Percentiles rank a stretch among this genome's conserved stretches.
Conservation (phyloP, 2,329 filamentous ascomycete species). For the Penicillium griseofulvum region DNA sequence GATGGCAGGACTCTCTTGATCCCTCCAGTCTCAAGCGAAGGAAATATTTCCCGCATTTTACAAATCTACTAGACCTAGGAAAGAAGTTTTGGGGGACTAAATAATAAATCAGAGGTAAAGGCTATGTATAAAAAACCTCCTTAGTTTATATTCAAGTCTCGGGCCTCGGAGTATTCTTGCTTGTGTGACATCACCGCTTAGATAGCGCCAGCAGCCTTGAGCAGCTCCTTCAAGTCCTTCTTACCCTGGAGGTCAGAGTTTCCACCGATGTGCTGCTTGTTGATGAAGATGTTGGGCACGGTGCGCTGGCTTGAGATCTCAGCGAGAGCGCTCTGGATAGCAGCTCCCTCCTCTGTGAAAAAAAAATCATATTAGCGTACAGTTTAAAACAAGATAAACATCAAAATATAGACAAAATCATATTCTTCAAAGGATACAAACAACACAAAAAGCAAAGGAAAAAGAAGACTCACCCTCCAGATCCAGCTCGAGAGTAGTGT, state of each 20-base stretch:
- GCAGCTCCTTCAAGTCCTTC: constrained; percentile 61
- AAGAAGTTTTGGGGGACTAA: not conserved
- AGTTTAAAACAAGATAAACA: not conserved
- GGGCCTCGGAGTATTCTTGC: not conserved
- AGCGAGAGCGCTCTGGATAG: constrained; percentile 77
- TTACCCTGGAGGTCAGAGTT: constrained; percentile 82
- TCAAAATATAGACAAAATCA: not conserved
- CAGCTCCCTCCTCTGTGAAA: constrained; percentile 71
- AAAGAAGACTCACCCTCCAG: constrained; percentile 63
- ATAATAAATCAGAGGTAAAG: not conserved
- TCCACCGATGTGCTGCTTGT: constrained; percentile 86
- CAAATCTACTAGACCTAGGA: not conserved
- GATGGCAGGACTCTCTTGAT: not conserved
- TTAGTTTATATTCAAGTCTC: not conserved
- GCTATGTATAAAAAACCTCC: not conserved
- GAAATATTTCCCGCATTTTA: not conserved
- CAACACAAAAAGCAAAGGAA: not conserved
- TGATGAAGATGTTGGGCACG: constrained; percentile 95
- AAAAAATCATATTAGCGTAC: not conserved
- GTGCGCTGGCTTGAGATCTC: constrained; percentile 80
- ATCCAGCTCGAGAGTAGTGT: constrained; percentile 77
- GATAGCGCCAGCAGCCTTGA: constrained; percentile 63
- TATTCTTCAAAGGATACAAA: not conserved
- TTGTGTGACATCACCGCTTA: constrained; percentile 33
- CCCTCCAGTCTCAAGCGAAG: not conserved